Evolutionary conservation across 768 basidiomycete genomes (phyloP).

Genomic region (Trametes cingulata): DNA sequence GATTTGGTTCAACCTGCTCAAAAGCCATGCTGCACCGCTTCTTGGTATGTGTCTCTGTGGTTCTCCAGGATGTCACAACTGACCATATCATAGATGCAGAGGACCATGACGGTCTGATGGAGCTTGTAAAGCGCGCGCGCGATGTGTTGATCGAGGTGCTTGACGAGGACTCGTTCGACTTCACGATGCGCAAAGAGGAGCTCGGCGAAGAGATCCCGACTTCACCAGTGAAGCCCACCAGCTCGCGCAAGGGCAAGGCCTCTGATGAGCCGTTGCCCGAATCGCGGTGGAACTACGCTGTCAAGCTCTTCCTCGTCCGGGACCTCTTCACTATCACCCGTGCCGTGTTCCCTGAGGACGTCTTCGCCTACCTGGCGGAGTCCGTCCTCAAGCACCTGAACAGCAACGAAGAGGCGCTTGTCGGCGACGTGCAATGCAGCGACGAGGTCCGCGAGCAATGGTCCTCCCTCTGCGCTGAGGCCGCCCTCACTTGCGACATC

Average conservation of each 20-base stretch:
- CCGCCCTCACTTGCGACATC: slow-evolving; percentile 47
- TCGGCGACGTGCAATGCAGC: slow-evolving; percentile 43
- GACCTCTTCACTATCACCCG: slow-evolving; percentile 58
- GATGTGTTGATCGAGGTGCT: slow-evolving; percentile 45
- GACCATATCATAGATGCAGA: slow-evolving; percentile 38
- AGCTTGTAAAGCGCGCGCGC: slow-evolving; percentile 32
- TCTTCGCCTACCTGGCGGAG: slow-evolving; percentile 46
- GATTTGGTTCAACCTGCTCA: slow-evolving; percentile 60
- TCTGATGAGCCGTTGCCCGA: slow-evolving; percentile 5
- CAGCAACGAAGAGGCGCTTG: slow-evolving; percentile 46
- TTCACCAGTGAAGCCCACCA: slow-evolving; percentile 17
- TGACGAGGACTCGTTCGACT: slow-evolving; percentile 22
- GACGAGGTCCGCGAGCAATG: slow-evolving; percentile 54
- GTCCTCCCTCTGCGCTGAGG: slow-evolving; percentile 61
- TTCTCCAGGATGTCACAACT: background rate
- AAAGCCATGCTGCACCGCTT: slow-evolving; percentile 46
- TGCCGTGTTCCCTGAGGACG: slow-evolving; percentile 41
- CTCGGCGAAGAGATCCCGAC: slow-evolving; percentile 15
- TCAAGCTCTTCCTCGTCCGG: slow-evolving; percentile 59
- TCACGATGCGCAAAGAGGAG: slow-evolving; percentile 17
- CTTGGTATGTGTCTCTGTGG: slow-evolving; percentile 40
- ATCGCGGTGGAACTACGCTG: slow-evolving; percentile 39
- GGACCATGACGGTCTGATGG: slow-evolving; percentile 35
- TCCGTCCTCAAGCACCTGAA: slow-evolving; percentile 51
- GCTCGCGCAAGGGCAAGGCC: background rate